Percentiles rank a stretch among this genome's conserved stretches.
Evolutionary conservation across 2,329 filamentous ascomycete genomes (phyloP).

Genomic region (Colletotrichum truncatum): DNA sequence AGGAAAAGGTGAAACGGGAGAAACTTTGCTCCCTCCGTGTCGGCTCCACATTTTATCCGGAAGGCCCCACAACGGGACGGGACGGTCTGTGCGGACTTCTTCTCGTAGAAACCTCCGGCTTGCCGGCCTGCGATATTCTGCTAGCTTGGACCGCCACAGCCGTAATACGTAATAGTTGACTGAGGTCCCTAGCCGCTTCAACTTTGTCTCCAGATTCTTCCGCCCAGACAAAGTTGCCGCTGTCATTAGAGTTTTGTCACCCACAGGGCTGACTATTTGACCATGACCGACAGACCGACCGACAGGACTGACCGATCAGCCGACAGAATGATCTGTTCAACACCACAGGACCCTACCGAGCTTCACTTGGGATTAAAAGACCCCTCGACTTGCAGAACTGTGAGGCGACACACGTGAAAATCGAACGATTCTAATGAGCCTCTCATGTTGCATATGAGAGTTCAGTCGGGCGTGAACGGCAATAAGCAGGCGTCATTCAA

Average conservation of each 20-base stretch:
- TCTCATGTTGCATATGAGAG: neutral
- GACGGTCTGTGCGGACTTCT: conserved; percentile 3
- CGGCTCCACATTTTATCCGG: conserved; percentile 3
- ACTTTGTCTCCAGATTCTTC: neutral
- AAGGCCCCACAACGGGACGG: neutral
- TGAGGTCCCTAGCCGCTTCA: neutral
- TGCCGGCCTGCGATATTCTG: neutral
- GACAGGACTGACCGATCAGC: neutral
- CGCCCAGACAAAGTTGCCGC: neutral
- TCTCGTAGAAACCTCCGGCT: neutral
- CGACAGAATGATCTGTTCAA: neutral
- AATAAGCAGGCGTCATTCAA: neutral
- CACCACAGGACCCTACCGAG: neutral
- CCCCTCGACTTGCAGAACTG: neutral
- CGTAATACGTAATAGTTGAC: neutral
- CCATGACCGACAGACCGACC: neutral
- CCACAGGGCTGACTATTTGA: neutral
- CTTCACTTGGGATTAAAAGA: neutral
- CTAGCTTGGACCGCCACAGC: neutral
- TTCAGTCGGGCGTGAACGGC: neutral
- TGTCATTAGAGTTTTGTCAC: neutral
- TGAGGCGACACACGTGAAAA: neutral
- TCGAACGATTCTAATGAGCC: neutral
- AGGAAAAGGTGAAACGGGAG: conserved; percentile 19
- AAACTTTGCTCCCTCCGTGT: neutral